Base-by-base conservation (phyloP, 1,139 yeast species). In the Sugiyamaella paludigena region DNA sequence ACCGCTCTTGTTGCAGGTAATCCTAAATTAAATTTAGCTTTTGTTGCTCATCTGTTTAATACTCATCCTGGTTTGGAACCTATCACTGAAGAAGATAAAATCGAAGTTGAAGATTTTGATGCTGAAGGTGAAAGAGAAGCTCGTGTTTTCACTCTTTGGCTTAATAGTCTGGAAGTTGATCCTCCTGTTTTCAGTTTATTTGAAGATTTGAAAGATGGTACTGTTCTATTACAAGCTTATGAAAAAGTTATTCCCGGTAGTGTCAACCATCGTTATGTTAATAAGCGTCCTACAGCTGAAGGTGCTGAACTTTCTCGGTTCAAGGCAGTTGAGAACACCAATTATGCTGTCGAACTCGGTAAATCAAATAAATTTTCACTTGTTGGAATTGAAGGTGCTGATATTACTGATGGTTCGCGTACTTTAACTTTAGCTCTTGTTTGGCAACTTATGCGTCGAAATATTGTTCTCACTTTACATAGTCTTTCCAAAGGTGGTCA, bases 41-140 rank as follows among this genome's bases (percentile, higher is more conserved):
- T 92, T 68, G 98, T 92, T 51, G 98, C 98, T 38, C 95, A 92
- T 66, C 76, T 92, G 65, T 92, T 92, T 78, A 92, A 92, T 73
- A 91, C 96, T 4, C 83, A 88, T 64, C 99, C 99, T 45, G 98
- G 98, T 45, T 78, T 92, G 61, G 98, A 89, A 55, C 98, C 98
- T 54, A 80, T 92, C 58, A 95, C 88, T 64, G 98, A 92, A 69
- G 80, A 77, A 53, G 98, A 92, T 67, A 84, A 83, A 62, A 87
- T 91, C 60, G 92, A 85, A 67, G 67, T 73, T 43, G 86, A 81
- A 64, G 98, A 89, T 59, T 92, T 94, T 63, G 99, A 92, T 67
- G 98, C 98, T 13, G 98, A 94, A 72, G 99, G 99, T 55, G 99
- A 92, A 73, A 85, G 98, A 73, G 99, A 92, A 73, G 98, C 98